Base-by-base conservation (phyloP, 768 basidiomycete genomes). In the Lactarius quietus region DNA sequence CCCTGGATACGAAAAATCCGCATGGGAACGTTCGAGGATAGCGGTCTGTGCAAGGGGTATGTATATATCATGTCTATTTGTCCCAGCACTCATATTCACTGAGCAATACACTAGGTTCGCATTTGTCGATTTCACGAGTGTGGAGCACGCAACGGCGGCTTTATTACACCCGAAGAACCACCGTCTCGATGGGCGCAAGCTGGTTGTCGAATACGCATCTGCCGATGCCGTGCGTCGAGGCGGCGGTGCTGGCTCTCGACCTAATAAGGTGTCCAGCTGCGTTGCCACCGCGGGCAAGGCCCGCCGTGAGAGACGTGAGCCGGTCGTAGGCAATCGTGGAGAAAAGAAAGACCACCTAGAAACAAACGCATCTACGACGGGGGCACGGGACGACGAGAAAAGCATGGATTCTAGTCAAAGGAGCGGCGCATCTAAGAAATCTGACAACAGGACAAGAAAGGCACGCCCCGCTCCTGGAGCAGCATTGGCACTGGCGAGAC, bases 21-120 rank as follows among this genome's bases (percentile, higher is more conserved):
- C 7, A 83, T 99, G 84, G 95, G 94, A 5, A 95, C 95, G 20
- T 99, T 99, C 69, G 94, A 98, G 74, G 96, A 99, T 75, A 91
- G 86, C 57, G 97, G 96, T 10, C 77, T 85, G 60, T 98, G 96
- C 78, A 99, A 98, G 82, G 96, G 96, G 96, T 97, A 72, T 1
- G n/a, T 29, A 39, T 29, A 36, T 35, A 14, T 20, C 18, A 26
- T 43, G 28, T 36, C n/a, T n/a, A n/a, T 4, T n/a, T n/a, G n/a
- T n/a, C 48, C 2, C 36, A 28, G 18, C 20, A 10, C 61, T n/a
- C 57, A 58, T 31, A 57, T 38, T 31, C 36, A 55, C 38, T 36
- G 33, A n/a, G n/a, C n/a, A n/a, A n/a, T n/a, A 48, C 55, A 41
- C 36, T 7, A 98, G 96, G 18, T 98, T 93, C 78, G 94, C 92